Base-by-base conservation (phyloP, 768 basidiomycete genomes). In the Rhodotorula toruloides region DNA sequence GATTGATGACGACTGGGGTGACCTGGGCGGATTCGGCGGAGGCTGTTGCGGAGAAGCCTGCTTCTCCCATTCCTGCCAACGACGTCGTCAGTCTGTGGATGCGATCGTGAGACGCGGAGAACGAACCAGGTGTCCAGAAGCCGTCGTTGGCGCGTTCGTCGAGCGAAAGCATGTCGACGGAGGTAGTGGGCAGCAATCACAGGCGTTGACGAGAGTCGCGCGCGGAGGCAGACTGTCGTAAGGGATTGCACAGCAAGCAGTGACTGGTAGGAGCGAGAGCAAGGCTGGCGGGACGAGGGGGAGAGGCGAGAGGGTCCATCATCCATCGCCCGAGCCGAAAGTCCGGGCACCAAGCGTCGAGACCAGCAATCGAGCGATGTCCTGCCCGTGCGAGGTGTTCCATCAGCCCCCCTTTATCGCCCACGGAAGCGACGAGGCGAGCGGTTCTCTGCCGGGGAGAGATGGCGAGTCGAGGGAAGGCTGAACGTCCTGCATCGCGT, bases 101-200 rank as follows among this genome's bases (percentile, higher is more conserved):
- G 16, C 12, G 17, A 11, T 31, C 2, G 36, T 21, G 29, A 14
- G 13, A 6, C 25, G 40, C 3, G 12, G 39, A 22, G 16, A 47
- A 34, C 57, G 40, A 2, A 65, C 63, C 52, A 0, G 57, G 57
- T 13, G 57, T 59, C 63, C 63, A 65, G 21, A 54, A 59, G 12
- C 53, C 63, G 25, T 65, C 57, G 57, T 65, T 22, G 2, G 57
- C 50, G 16, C 63, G 42, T 29, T 39, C 25, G 27, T 32, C 22
- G 42, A 34, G 42, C 12, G 29, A 7, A 16, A 27, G 36, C 4
- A 10, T 2, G n/a, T 9, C 4, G 31, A 19, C 13, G 19, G 49
- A 34, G 12, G 19, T 12, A 50, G 32, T 27, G 9, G 49, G 9
- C 32, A 34, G n/a, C 19, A 12, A 6, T n/a, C 21, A 0, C 21